Conservation (phyloP, 768 basidiomycete species). For the Scleroderma citrinum region DNA sequence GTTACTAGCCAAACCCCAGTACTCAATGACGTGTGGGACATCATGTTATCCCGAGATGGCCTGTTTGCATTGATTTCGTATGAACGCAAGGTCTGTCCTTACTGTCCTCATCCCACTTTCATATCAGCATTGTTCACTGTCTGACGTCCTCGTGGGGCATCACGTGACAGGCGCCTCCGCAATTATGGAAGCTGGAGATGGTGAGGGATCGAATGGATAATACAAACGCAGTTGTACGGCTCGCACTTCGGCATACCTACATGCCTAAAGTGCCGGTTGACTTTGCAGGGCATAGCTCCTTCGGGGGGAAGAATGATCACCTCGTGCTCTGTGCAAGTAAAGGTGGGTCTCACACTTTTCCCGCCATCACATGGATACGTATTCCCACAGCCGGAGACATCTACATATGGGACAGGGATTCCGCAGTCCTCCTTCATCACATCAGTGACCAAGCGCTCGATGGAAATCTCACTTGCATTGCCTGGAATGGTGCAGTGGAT, state of each 20-base stretch:
- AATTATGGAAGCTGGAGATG: conserved; percentile 61
- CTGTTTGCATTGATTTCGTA: conserved; percentile 65
- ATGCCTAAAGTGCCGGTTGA: conserved; percentile 62
- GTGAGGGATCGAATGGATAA: conserved; percentile 43
- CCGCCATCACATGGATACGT: not conserved
- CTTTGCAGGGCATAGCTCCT: conserved; percentile 71
- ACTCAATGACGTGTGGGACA: conserved; percentile 65
- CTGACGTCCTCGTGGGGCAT: too few relatives aligned
- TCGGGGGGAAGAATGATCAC: conserved; percentile 68
- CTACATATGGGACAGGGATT: conserved; percentile 76
- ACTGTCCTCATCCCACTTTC: not conserved
- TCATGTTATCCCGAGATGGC: conserved; percentile 57
- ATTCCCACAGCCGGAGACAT: conserved; percentile 58
- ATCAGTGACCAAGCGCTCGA: conserved; percentile 52
- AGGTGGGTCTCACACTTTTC: conserved; percentile 32
- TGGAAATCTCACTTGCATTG: conserved; percentile 62
- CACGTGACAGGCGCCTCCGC: conserved; percentile 51
- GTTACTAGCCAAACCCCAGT: conserved; percentile 59
- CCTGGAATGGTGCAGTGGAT: conserved; percentile 60
- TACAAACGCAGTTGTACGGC: conserved; percentile 13
- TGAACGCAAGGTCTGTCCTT: conserved; percentile 54
- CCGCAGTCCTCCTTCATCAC: conserved; percentile 58
- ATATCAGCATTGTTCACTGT: too few relatives aligned
- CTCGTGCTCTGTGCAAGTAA: conserved; percentile 70
- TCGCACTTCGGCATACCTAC: conserved; percentile 56